These are phyloP conservation scores for Helenozyma baotianmanensis DNA, from an alignment of 805 yeast genomes.

Conservation along the genomic window DNA sequence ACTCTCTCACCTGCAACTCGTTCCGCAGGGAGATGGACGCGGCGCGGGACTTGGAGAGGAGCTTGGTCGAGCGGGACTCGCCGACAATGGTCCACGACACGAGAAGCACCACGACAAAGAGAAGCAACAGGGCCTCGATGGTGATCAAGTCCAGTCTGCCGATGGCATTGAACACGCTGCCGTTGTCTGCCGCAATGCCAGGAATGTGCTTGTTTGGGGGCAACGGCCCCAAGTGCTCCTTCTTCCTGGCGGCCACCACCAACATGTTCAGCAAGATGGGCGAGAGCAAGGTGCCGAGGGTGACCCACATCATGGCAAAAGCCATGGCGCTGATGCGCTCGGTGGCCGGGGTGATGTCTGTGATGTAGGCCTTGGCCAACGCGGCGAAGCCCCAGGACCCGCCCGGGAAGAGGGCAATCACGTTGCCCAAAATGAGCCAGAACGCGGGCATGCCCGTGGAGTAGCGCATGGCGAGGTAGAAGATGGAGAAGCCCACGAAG, in stretches of 20 bases:
- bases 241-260: not conserved
- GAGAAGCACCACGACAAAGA: not conserved
- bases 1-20: not conserved
- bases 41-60: not conserved
- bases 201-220: no score
- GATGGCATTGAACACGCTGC: not conserved
- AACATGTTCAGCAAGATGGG: slow-evolving; percentile 1
- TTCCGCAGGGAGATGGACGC: no score
- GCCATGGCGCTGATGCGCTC: slow-evolving; percentile 7
- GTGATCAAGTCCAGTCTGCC: not conserved
- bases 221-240: no score
- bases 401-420: slow-evolving; percentile 3
- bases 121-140: not conserved
- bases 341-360: slow-evolving; percentile 7
- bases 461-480: not conserved
- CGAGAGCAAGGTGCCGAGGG: slow-evolving; percentile 6
- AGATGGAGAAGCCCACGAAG: not conserved
- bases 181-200: no score
- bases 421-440: not conserved
- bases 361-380: slow-evolving; percentile 6
- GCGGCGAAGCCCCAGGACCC: slow-evolving; percentile 3
- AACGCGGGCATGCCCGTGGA: not conserved
- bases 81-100: not conserved
- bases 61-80: not conserved
- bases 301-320: slow-evolving; percentile 2